Evolutionary conservation across 352 stramenopile species (phyloP), one percentile per base, ranked within the genome.

Genomic region (Blastocystis sp.): DNA sequence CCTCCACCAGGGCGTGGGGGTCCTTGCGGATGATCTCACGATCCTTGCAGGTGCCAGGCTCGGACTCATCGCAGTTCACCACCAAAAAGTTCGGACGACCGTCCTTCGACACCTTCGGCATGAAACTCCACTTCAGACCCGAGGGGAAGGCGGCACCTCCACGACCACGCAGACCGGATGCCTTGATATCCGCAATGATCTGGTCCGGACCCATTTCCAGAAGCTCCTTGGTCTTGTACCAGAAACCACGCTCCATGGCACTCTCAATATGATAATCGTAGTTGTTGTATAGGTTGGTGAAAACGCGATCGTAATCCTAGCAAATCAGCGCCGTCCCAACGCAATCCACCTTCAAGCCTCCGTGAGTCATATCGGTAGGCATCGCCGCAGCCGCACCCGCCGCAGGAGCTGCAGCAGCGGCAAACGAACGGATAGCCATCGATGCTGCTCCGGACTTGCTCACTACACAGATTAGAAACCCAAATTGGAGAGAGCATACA

Each of bases 11-110:
- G 90, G 98, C 98, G 91, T 99, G 96, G 53, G 96, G 96, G 89
- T 99, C 96, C 89, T 99, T 99, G 75, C 96, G 93, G 94, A 99
- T 99, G 88, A 99, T 99, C 90, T 99, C 96, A 54, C 96, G 93
- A 89, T 99, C 96, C 90, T 99, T 99, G 91, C 96, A 99, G 48
- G 96, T 99, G 32, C 96, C 96, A 0, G 96, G 96, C 90, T 99
- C 96, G 56, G 90, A 96, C 90, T 99, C 96, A 89, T 99, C 96
- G 71, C 96, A 96, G 89, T 99, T 99, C 27, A 99, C 95, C 27
- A 99, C 95, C n/a, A 99, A 90, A 90, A 99, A 99, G 46, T 90
- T 96, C n/a, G 96, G 96, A 65, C 96, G 92, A 29, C 96, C 96
- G 89, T 99, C 96, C n/a, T 64, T 64, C 88, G 87, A 92, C 32